Evolutionary conservation across 768 basidiomycete genomes (phyloP).

Genomic region (Gelatoporia subvermispora): DNA sequence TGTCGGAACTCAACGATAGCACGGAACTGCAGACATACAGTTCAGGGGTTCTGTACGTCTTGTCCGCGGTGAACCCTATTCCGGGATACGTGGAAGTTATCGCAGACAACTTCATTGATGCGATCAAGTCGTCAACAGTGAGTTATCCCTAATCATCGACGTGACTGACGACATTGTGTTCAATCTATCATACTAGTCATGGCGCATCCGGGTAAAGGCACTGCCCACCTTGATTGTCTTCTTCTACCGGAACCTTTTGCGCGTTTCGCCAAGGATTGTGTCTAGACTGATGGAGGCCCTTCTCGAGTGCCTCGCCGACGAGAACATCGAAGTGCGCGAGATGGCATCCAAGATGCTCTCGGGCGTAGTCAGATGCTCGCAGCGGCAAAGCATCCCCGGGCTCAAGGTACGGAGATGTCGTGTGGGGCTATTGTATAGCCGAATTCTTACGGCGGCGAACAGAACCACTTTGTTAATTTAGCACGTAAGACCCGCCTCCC

Average conservation of each 20-base stretch:
- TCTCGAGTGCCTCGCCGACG: constrained; percentile 79
- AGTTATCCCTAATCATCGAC: constrained; percentile 17
- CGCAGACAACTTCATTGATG: constrained; percentile 55
- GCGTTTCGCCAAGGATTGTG: constrained; percentile 63
- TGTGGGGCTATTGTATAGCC: not conserved
- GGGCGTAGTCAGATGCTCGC: constrained; percentile 86
- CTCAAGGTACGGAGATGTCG: constrained; percentile 53
- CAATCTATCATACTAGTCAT: constrained; percentile 51
- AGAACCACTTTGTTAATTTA: constrained; percentile 79
- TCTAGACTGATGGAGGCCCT: constrained; percentile 77
- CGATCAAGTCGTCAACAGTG: constrained; percentile 77
- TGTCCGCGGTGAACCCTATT: constrained; percentile 79
- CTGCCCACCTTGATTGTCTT: constrained; percentile 86
- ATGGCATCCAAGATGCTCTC: constrained; percentile 86
- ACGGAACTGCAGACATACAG: constrained; percentile 79
- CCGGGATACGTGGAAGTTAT: constrained; percentile 58
- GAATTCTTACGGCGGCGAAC: constrained; percentile 3
- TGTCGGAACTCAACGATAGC: constrained; percentile 87
- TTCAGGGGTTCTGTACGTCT: constrained; percentile 72
- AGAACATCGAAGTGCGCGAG: constrained; percentile 90
- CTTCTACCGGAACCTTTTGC: constrained; percentile 84
- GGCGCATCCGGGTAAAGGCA: constrained; percentile 85
- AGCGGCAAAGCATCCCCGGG: constrained; percentile 78
- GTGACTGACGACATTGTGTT: not conserved
- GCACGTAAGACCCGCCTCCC: constrained; percentile 63